phyloP scores from a whole-genome alignment of 2,329 filamentous ascomycete genomes.

The Epicoccum sorghinum region DNA sequence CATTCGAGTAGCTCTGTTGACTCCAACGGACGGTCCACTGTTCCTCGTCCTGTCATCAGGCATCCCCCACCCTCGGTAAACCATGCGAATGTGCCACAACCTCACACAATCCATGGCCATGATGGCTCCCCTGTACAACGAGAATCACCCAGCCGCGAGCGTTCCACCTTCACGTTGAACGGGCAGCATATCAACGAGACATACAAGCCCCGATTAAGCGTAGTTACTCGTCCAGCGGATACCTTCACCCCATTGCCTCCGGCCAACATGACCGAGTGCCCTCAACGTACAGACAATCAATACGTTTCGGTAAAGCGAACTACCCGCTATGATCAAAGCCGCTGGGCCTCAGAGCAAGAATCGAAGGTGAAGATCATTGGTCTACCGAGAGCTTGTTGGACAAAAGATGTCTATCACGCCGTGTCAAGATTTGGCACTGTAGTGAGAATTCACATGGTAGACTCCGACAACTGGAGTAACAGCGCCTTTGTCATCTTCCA shows the following conservation, averaged over 20 bases:
- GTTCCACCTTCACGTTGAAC: constrained; percentile 17
- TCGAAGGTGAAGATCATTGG: constrained; percentile 26
- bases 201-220: constrained; percentile 11
- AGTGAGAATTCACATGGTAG: constrained; percentile 36
- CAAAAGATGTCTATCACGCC: constrained; percentile 28
- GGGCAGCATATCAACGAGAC: constrained; percentile 25
- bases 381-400: constrained; percentile 26
- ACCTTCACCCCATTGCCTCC: not conserved
- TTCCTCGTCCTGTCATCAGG: constrained; percentile 12
- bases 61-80: not conserved
- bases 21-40: constrained; percentile 10
- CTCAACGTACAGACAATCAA: constrained; percentile 1
- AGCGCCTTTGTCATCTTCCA: constrained; percentile 34
- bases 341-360: constrained; percentile 32
- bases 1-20: constrained; percentile 25
- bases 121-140: not conserved
- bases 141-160: constrained; percentile 9
- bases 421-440: constrained; percentile 36
- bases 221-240: not conserved
- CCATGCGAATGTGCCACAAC: constrained; percentile 4
- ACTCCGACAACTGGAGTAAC: constrained; percentile 3
- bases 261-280: not conserved
- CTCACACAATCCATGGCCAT: not conserved
- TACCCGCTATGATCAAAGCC: not conserved
- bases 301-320: not conserved